Conservation (phyloP, 2,329 filamentous ascomycete species). For the Xylaria multiplex region DNA sequence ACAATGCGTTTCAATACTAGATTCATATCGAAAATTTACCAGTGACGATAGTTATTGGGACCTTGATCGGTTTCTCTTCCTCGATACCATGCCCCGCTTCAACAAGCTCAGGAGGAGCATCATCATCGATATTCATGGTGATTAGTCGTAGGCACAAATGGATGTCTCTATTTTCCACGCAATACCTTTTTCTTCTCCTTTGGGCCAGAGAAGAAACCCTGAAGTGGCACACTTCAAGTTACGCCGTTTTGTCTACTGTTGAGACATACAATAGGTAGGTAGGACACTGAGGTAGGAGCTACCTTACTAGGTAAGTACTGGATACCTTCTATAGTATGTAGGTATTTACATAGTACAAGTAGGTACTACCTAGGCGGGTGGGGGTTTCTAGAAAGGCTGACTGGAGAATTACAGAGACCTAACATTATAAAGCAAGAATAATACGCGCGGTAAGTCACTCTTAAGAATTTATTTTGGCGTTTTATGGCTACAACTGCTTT, state of each 20-base stretch:
- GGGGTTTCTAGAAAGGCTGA: too few species aligned
- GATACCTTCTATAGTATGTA: neutral
- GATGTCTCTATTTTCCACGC: neutral
- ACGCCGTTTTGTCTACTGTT: neutral
- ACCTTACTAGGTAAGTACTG: neutral
- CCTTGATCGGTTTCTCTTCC: slow-evolving; percentile 68
- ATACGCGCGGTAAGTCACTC: too few species aligned
- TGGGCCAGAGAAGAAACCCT: neutral
- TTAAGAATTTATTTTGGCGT: too few species aligned
- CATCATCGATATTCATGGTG: slow-evolving; percentile 71
- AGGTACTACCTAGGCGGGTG: too few species aligned
- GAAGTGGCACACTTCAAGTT: neutral
- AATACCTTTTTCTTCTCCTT: neutral
- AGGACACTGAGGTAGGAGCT: too few species aligned
- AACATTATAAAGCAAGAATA: too few species aligned
- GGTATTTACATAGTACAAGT: too few species aligned
- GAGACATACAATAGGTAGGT: too few species aligned
- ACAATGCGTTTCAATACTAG: neutral
- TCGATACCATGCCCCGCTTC: slow-evolving; percentile 48
- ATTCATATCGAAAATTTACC: slow-evolving; percentile 57
- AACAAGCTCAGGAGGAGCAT: slow-evolving; percentile 71
- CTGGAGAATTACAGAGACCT: too few species aligned
- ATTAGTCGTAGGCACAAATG: neutral
- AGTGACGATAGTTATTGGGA: slow-evolving; percentile 87
- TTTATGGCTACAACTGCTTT: too few species aligned